Percentiles rank a stretch among this genome's conserved stretches.
Conservation (phyloP, 306 rosid genomes). For the Biancaea sappan region DNA sequence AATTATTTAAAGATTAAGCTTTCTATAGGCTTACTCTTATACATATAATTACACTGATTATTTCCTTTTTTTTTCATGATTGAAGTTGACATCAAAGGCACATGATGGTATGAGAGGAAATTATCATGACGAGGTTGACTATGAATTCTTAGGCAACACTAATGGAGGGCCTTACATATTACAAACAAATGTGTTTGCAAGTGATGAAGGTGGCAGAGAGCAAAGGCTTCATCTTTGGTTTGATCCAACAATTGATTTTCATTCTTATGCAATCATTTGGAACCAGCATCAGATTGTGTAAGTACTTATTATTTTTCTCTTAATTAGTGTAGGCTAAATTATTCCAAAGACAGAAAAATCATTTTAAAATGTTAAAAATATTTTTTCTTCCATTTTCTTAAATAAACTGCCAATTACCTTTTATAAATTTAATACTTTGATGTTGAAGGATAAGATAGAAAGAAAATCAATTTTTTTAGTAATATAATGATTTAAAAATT, state of each 20-base stretch:
- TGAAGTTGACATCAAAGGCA: conserved; percentile 33
- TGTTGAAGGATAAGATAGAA: no score
- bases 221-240: conserved; percentile 42
- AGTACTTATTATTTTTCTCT: not conserved
- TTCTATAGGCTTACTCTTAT: no score
- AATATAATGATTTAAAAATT: no score
- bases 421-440: no score
- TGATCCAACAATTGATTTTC: conserved; percentile 39
- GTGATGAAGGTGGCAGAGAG: conserved; percentile 39
- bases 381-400: no score
- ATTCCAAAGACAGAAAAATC: not conserved
- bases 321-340: no score
- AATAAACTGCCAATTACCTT: no score
- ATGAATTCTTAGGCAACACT: conserved; percentile 43
- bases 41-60: no score
- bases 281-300: conserved; percentile 45
- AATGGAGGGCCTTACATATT: conserved; percentile 28
- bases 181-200: conserved; percentile 39
- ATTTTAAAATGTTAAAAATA: no score
- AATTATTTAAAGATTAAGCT: no score
- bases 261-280: conserved; percentile 40
- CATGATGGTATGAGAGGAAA: not conserved
- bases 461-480: no score
- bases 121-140: conserved; percentile 41
- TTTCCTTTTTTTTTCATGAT: no score